Percentiles rank a stretch among this genome's conserved stretches.
Conservation (phyloP, 1,284 basidiomycete genomes). For the Moniliophthora roreri region DNA sequence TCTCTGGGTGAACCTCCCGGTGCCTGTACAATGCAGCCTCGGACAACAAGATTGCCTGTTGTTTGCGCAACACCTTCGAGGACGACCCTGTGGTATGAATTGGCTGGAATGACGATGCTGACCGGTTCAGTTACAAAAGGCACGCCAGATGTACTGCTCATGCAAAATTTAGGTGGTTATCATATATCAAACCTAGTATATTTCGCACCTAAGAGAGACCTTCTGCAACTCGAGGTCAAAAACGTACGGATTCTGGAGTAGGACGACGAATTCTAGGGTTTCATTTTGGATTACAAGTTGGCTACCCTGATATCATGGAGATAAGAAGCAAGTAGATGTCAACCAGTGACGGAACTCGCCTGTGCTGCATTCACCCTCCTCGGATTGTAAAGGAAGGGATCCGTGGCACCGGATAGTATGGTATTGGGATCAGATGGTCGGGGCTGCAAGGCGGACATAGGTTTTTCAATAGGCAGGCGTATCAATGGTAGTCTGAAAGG, state of each 20-base stretch:
- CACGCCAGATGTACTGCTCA: constrained; percentile 76
- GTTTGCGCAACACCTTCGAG: constrained; percentile 68
- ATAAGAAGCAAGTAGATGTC: constrained; percentile 7
- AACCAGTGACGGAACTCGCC: constrained; percentile 39
- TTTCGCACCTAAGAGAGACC: constrained; percentile 73
- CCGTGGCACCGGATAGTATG: constrained; percentile 55
- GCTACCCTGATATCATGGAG: constrained; percentile 43
- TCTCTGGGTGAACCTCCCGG: constrained; percentile 72
- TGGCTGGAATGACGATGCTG: constrained; percentile 59
- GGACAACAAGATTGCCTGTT: constrained; percentile 69
- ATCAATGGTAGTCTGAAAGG: constrained; percentile 64
- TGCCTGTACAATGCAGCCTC: constrained; percentile 79
- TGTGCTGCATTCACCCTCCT: constrained; percentile 55
- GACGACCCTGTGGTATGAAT: constrained; percentile 62
- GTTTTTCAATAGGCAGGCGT: constrained; percentile 75
- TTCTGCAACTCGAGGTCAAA: constrained; percentile 88
- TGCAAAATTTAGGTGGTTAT: not conserved
- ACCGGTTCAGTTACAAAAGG: constrained; percentile 65
- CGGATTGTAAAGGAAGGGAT: constrained; percentile 91
- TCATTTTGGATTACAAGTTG: constrained; percentile 83
- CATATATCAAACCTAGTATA: not conserved
- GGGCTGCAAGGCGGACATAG: constrained; percentile 50
- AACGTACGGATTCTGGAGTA: constrained; percentile 87
- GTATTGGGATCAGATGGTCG: constrained; percentile 40
- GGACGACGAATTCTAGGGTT: constrained; percentile 76